A percentile compares a stretch with the other conserved stretches of the same genome.
Evolutionary conservation across 106 monocot species (phyloP).

Genomic region (Dactylorhiza incarnata): DNA sequence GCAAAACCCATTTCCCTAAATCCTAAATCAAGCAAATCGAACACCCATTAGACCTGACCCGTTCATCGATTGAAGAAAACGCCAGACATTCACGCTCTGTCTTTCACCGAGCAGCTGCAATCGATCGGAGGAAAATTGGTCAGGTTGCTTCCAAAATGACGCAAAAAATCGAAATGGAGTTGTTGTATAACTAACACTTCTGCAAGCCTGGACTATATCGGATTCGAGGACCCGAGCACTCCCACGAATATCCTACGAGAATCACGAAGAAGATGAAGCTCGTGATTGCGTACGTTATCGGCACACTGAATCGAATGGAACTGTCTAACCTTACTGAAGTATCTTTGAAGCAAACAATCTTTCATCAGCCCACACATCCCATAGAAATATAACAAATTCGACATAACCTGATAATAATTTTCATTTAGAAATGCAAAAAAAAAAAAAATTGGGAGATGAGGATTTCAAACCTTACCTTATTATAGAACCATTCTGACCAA

Average conservation of each 20-base stretch:
- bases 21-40: neutral
- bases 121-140: neutral
- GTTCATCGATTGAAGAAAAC: conserved; percentile 60
- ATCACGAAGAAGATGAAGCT: neutral
- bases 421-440: too few relatives aligned
- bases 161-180: neutral
- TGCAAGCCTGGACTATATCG: conserved; percentile 60
- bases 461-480: conserved; percentile 34
- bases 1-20: neutral
- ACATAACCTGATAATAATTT: conserved; percentile 46
- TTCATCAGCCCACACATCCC: conserved; percentile 73
- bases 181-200: conserved; percentile 46
- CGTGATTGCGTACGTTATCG: neutral
- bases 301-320: neutral
- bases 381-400: conserved; percentile 73
- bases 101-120: conserved; percentile 49
- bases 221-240: conserved; percentile 43
- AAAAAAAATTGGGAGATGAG: neutral
- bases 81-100: conserved; percentile 41
- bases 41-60: conserved; percentile 10
- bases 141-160: neutral
- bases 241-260: conserved; percentile 53
- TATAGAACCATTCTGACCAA: conserved; percentile 77
- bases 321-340: conserved; percentile 67
- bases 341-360: conserved; percentile 61